phyloP scores from a whole-genome alignment of 1,284 basidiomycete genomes.

The Papiliotrema fonsecae region DNA sequence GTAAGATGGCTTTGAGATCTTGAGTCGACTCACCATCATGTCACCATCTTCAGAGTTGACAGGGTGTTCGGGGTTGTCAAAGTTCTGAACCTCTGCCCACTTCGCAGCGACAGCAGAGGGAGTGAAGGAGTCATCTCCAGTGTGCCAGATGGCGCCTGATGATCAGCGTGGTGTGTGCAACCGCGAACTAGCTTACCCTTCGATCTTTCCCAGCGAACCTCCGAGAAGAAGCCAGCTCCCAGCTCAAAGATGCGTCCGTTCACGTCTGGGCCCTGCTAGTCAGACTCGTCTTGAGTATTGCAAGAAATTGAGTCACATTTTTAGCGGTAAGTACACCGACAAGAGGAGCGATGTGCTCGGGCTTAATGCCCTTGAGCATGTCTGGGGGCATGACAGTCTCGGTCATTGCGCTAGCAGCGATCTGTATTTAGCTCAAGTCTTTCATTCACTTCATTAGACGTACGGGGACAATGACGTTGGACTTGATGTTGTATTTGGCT shows the following conservation, averaged over 20 bases:
- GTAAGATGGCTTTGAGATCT: neutral
- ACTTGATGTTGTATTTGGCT: conserved; percentile 86
- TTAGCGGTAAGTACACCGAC: conserved; percentile 59
- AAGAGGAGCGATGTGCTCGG: conserved; percentile 89
- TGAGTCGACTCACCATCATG: conserved; percentile 52
- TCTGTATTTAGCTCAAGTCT: conserved; percentile 49
- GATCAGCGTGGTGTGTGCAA: neutral
- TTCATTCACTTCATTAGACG: conserved; percentile 25
- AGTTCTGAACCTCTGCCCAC: conserved; percentile 80
- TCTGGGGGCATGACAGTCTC: conserved; percentile 96
- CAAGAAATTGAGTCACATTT: conserved; percentile 24
- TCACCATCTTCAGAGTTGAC: conserved; percentile 65
- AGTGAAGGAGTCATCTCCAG: conserved; percentile 77
- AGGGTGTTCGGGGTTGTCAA: conserved; percentile 70
- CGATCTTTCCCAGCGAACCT: conserved; percentile 90
- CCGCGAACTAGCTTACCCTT: conserved; percentile 51
- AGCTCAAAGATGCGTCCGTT: conserved; percentile 88
- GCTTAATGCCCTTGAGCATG: conserved; percentile 87
- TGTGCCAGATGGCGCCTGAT: conserved; percentile 72
- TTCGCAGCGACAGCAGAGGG: conserved; percentile 85
- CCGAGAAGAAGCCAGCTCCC: conserved; percentile 88
- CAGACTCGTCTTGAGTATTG: neutral
- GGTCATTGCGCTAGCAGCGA: conserved; percentile 90
- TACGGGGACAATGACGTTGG: conserved; percentile 85
- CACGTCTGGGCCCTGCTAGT: conserved; percentile 70